Evolutionary conservation across 2,329 filamentous ascomycete genomes (phyloP).

Genomic region (Xylariales sp.): DNA sequence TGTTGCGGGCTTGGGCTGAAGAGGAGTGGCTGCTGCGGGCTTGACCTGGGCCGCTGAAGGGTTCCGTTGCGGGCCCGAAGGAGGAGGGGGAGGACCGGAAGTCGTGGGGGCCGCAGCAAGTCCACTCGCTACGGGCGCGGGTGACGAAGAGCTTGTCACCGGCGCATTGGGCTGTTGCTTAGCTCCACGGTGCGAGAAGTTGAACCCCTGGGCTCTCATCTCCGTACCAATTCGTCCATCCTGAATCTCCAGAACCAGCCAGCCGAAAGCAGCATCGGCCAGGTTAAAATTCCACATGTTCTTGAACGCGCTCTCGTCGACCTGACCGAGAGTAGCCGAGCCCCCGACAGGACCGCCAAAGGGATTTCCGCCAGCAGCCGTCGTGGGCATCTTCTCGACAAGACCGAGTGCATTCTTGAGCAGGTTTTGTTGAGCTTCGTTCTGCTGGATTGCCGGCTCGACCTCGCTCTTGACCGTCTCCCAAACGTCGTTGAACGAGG

Average conservation of each 20-base stretch:
- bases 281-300: constrained; percentile 99
- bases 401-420: constrained; percentile 87
- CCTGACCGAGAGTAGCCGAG: constrained; percentile 71
- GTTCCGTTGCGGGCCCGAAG: constrained; percentile 30
- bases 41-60: constrained; percentile 33
- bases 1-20: constrained; percentile 40
- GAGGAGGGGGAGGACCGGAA: constrained; percentile 22
- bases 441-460: constrained; percentile 87
- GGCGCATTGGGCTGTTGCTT: constrained; percentile 59
- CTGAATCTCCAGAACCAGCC: constrained; percentile 90
- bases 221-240: constrained; percentile 94
- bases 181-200: constrained; percentile 90
- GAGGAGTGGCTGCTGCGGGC: constrained; percentile 39
- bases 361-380: constrained; percentile 91
- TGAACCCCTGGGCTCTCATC: constrained; percentile 98
- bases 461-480: constrained; percentile 97
- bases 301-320: constrained; percentile 98
- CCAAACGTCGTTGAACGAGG: constrained; percentile 99
- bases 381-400: constrained; percentile 96
- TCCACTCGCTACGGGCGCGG: constrained; percentile 29
- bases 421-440: constrained; percentile 88
- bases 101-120: constrained; percentile 25
- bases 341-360: constrained; percentile 83
- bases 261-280: constrained; percentile 95
- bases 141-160: constrained; percentile 29